phyloP scores from a whole-genome alignment of 108 stramenopile genomes.

The Nitzschia putrida region DNA sequence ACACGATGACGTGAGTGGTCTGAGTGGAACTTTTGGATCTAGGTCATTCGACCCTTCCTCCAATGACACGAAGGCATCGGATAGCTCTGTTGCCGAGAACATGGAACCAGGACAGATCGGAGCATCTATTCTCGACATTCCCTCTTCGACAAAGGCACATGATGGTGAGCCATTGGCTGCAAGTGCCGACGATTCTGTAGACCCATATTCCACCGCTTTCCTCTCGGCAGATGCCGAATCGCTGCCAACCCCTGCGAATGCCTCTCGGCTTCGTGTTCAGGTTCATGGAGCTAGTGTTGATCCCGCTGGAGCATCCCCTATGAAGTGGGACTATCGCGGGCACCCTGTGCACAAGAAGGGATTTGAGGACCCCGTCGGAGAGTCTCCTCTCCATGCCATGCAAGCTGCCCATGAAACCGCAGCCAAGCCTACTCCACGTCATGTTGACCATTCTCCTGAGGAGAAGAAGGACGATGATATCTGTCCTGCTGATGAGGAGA shows the following conservation, averaged over 20 bases:
- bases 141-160: background rate
- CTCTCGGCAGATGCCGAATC: background rate
- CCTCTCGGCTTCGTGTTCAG: slow-evolving; percentile 15
- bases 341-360: background rate
- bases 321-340: slow-evolving; percentile 8
- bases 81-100: background rate
- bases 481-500: background rate
- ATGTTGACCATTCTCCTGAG: slow-evolving; percentile 2
- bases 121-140: background rate
- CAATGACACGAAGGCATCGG: background rate
- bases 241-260: slow-evolving; percentile 12
- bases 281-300: slow-evolving; percentile 18
- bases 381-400: slow-evolving; percentile 20
- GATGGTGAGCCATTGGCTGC: background rate
- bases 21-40: slow-evolving; percentile 9
- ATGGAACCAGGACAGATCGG: background rate
- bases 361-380: slow-evolving; percentile 28
- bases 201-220: slow-evolving; percentile 1
- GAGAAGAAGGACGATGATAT: slow-evolving; percentile 6
- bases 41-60: slow-evolving; percentile 21
- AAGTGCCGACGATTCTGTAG: background rate
- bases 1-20: slow-evolving; percentile 14
- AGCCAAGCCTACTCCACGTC: background rate
- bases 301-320: slow-evolving; percentile 32
- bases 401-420: background rate